Conservation (phyloP, 108 stramenopile species). For the Asterionellopsis glacialis region DNA sequence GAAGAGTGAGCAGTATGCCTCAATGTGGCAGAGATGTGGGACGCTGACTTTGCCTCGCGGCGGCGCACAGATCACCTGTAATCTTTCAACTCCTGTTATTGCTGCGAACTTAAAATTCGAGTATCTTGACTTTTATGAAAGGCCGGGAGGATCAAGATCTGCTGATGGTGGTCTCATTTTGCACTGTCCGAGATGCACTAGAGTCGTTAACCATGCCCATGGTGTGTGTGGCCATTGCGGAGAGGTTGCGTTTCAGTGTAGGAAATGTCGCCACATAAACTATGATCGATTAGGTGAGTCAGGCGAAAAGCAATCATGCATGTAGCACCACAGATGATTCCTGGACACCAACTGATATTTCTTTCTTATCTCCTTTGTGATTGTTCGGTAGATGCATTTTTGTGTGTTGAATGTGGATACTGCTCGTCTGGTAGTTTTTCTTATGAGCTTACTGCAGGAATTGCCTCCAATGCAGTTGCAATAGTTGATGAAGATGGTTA, state of each 20-base stretch:
- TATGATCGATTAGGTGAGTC: slow-evolving; percentile 65
- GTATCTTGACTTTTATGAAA: slow-evolving; percentile 80
- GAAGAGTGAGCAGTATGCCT: slow-evolving; percentile 44
- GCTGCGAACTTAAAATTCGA: slow-evolving; percentile 76
- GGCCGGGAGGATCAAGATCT: slow-evolving; percentile 40
- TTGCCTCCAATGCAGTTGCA: slow-evolving; percentile 75
- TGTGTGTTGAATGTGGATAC: slow-evolving; percentile 97
- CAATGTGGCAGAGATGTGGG: slow-evolving; percentile 69
- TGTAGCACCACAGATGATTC: too few relatives aligned
- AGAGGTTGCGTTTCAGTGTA: slow-evolving; percentile 93
- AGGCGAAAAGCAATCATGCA: too few relatives aligned
- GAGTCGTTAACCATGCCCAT: slow-evolving; percentile 91
- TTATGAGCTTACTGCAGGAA: slow-evolving; percentile 55
- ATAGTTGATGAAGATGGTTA: slow-evolving; percentile 61
- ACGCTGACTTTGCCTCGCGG: slow-evolving; percentile 54
- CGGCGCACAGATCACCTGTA: slow-evolving; percentile 39
- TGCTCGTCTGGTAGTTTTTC: slow-evolving; percentile 82
- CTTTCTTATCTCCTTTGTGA: too few relatives aligned
- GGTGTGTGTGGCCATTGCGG: slow-evolving; percentile 94
- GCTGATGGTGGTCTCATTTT: slow-evolving; percentile 51
- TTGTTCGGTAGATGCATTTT: slow-evolving; percentile 68
- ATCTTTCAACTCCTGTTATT: slow-evolving; percentile 48
- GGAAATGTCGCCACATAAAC: slow-evolving; percentile 93
- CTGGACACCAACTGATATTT: too few relatives aligned
- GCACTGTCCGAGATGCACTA: slow-evolving; percentile 89